These are phyloP conservation scores for Galeopsis tetrahit DNA, from an alignment of 257 asterid genomes.

Conservation along the genomic window DNA sequence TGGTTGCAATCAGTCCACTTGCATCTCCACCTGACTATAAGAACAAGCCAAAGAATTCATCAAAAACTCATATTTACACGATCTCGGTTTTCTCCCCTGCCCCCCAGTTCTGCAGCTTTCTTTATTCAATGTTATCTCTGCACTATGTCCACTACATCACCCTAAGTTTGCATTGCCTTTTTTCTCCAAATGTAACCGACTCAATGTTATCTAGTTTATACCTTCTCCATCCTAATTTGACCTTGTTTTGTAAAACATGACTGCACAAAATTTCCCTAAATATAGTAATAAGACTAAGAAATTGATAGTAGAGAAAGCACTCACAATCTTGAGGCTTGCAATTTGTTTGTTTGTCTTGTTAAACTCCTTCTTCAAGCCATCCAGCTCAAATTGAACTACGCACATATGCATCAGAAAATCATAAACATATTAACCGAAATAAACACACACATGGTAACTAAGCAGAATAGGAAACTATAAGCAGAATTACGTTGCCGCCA, in stretches of 20 bases:
- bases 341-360: constrained; percentile 67
- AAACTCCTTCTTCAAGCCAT: constrained; percentile 61
- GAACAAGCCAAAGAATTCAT: constrained; percentile 2
- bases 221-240: not conserved
- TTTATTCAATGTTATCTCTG: not conserved
- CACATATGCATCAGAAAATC: not conserved
- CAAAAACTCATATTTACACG: not conserved
- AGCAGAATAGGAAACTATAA: not conserved
- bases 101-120: not conserved
- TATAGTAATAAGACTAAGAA: not conserved
- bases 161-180: not conserved
- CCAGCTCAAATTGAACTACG: constrained; percentile 78
- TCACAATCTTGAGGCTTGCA: constrained; percentile 68
- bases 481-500: constrained; percentile 68
- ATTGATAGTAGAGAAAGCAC: constrained; percentile 32
- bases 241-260: not conserved
- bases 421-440: not conserved
- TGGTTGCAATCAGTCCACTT: constrained; percentile 48
- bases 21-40: constrained; percentile 71
- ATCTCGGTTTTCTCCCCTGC: not conserved
- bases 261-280: not conserved
- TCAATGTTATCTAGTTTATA: too few species aligned
- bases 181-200: too few species aligned
- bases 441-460: not conserved
- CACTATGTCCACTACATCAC: not conserved